Evolutionary conservation across 2,329 filamentous ascomycete genomes (phyloP).

Genomic region (Penicillium sp.): DNA sequence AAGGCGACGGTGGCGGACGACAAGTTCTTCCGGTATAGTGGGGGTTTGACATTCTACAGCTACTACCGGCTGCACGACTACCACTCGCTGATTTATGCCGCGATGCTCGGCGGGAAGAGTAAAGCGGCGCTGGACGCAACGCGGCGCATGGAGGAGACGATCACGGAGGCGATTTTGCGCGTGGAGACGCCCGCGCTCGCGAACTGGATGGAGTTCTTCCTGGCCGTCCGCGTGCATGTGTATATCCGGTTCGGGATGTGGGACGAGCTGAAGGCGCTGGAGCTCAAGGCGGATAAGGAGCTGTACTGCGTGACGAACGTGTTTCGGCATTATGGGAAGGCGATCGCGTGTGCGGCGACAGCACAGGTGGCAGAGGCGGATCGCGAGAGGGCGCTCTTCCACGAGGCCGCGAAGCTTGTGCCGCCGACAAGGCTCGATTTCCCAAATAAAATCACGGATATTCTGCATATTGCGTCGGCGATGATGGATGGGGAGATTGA

Average conservation of each 20-base stretch:
- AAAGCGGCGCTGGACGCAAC: conserved; percentile 65
- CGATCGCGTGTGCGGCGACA: conserved; percentile 66
- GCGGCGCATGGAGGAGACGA: conserved; percentile 60
- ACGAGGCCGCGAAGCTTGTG: conserved; percentile 56
- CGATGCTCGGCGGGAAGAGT: conserved; percentile 74
- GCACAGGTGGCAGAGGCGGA: conserved; percentile 60
- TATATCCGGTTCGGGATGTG: conserved; percentile 74
- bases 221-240: conserved; percentile 69
- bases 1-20: conserved; percentile 70
- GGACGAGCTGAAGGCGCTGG: conserved; percentile 66
- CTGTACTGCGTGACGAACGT: conserved; percentile 74
- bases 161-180: conserved; percentile 67
- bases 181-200: conserved; percentile 74
- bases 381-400: conserved; percentile 57
- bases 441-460: conserved; percentile 66
- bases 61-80: conserved; percentile 75
- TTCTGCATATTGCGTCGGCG: conserved; percentile 63
- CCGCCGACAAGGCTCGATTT: conserved; percentile 65
- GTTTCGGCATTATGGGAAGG: conserved; percentile 69
- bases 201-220: conserved; percentile 76
- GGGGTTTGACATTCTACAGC: conserved; percentile 67
- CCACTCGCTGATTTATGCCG: conserved; percentile 75
- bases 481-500: conserved; percentile 77
- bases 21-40: conserved; percentile 61
- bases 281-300: conserved; percentile 59